phyloP scores from a whole-genome alignment of 805 yeast species.

The Hemisphaericaspora nanyangensis region DNA sequence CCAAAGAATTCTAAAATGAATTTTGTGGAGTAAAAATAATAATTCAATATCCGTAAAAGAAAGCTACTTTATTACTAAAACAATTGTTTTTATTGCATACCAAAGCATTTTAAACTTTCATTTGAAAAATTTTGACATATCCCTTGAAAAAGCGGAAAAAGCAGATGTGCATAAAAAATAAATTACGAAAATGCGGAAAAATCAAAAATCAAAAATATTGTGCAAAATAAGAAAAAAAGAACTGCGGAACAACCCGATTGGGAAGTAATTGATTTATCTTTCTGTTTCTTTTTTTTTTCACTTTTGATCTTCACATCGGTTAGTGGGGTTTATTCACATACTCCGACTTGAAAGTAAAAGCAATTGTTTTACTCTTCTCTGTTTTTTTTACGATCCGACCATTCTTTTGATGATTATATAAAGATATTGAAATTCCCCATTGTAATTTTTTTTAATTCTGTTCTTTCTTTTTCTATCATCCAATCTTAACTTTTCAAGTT shows the following conservation, averaged over 20 bases:
- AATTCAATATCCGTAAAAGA: not conserved
- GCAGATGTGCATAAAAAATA: no score
- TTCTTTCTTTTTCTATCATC: constrained; percentile 1
- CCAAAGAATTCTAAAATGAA: no score
- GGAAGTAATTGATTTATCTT: no score
- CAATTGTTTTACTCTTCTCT: no score
- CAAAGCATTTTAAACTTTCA: not conserved
- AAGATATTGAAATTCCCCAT: not conserved
- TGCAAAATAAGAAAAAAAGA: no score
- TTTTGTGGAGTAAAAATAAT: not conserved
- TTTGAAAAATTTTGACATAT: not conserved
- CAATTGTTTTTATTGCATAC: not conserved
- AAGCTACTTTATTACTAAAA: not conserved
- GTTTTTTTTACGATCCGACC: no score
- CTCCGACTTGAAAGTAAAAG: not conserved
- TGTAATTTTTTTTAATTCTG: not conserved
- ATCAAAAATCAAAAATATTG: no score
- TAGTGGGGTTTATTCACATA: not conserved
- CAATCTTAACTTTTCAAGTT: not conserved
- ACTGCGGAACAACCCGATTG: no score
- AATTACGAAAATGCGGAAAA: no score
- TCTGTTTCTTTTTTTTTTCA: no score
- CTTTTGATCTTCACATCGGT: not conserved
- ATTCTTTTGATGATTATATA: not conserved
- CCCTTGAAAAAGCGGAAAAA: not conserved